Conservation (phyloP, 257 asterid species). For the Ocimum tenuiflorum region DNA sequence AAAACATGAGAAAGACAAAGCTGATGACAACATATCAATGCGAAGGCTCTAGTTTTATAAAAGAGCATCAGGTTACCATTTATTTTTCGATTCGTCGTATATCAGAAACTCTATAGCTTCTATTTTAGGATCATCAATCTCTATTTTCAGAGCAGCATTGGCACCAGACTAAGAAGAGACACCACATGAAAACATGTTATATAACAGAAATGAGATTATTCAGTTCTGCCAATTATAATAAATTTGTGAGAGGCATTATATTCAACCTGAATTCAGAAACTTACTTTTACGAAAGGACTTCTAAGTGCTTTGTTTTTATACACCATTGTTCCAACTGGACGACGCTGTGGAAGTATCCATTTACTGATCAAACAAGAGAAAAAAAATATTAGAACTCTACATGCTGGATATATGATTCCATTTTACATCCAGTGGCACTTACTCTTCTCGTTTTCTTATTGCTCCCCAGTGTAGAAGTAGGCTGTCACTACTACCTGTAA, state of each 20-base stretch:
- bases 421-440: slow-evolving; percentile 27
- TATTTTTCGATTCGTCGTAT: slow-evolving; percentile 68
- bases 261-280: slow-evolving; percentile 18
- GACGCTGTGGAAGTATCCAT: slow-evolving; percentile 74
- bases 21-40: slow-evolving; percentile 12
- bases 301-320: slow-evolving; percentile 74
- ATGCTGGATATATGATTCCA: slow-evolving; percentile 1
- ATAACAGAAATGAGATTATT: slow-evolving; percentile 11
- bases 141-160: slow-evolving; percentile 55
- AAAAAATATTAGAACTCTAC: neutral
- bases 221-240: slow-evolving; percentile 3
- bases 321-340: slow-evolving; percentile 76
- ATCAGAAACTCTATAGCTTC: slow-evolving; percentile 92
- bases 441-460: slow-evolving; percentile 44
- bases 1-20: slow-evolving; percentile 15
- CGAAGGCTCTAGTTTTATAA: neutral
- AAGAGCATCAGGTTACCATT: slow-evolving; percentile 47
- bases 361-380: slow-evolving; percentile 33
- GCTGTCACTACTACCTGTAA: slow-evolving; percentile 42
- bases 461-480: slow-evolving; percentile 94
- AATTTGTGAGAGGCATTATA: neutral
- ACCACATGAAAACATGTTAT: slow-evolving; percentile 19
- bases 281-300: slow-evolving; percentile 79
- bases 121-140: slow-evolving; percentile 76
- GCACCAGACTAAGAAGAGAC: slow-evolving; percentile 59